Evolutionary conservation across 164 flowering plant species (phyloP).

Genomic region (Dillenia turbinata): DNA sequence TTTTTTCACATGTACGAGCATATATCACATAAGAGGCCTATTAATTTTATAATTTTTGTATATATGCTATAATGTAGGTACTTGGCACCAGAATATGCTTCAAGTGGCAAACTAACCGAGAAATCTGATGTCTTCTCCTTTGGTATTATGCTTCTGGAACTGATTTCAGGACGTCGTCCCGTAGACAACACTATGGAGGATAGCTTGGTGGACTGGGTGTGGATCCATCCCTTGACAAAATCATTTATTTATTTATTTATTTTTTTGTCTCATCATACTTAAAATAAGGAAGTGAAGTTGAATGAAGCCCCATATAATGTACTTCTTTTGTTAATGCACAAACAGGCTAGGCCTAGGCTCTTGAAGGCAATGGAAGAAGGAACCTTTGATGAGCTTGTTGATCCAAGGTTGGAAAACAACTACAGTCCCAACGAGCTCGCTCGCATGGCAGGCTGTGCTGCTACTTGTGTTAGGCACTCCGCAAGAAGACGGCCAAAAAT

Average conservation of each 20-base stretch:
- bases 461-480: slow-evolving; percentile 60
- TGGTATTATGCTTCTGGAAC: slow-evolving; percentile 79
- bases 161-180: slow-evolving; percentile 74
- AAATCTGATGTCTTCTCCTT: slow-evolving; percentile 88
- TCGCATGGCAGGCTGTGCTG: slow-evolving; percentile 64
- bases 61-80: slow-evolving; percentile 42
- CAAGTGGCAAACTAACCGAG: slow-evolving; percentile 86
- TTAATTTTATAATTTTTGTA: background rate
- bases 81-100: slow-evolving; percentile 88
- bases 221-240: background rate
- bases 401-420: slow-evolving; percentile 45
- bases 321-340: background rate
- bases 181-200: slow-evolving; percentile 58
- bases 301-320: no score
- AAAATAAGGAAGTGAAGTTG: no score
- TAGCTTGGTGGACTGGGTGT: slow-evolving; percentile 82
- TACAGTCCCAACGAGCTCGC: slow-evolving; percentile 49
- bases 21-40: no score
- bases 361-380: slow-evolving; percentile 37
- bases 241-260: background rate
- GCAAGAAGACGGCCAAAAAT: slow-evolving; percentile 65
- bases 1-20: background rate
- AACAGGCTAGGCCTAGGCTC: slow-evolving; percentile 76
- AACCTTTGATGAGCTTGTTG: slow-evolving; percentile 40
- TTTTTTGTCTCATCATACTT: background rate